Evolutionary conservation across 768 basidiomycete genomes (phyloP).

Genomic region (Leccinum imitatum): DNA sequence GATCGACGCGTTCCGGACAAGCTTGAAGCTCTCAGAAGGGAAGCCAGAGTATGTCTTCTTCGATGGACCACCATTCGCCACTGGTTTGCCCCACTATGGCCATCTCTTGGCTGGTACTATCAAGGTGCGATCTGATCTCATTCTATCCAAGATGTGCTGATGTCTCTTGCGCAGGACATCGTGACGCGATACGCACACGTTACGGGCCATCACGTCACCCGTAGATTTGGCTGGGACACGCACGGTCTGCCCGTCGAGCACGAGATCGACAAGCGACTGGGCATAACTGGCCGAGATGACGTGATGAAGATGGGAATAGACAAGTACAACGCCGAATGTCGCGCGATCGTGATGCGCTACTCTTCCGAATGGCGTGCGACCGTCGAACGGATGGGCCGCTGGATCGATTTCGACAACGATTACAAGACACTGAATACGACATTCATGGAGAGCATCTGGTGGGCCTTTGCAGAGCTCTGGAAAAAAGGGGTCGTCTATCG

Average conservation of each 20-base stretch:
- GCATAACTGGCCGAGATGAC: conserved; percentile 90
- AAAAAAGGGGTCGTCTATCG: conserved; percentile 90
- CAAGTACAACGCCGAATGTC: conserved; percentile 96
- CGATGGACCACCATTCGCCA: conserved; percentile 97
- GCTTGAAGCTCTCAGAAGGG: conserved; percentile 88
- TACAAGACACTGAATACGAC: conserved; percentile 94
- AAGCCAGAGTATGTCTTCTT: conserved; percentile 92
- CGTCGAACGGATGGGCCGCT: conserved; percentile 97
- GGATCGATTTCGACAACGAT: conserved; percentile 99
- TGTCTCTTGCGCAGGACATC: conserved; percentile 68
- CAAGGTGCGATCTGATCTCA: conserved; percentile 57
- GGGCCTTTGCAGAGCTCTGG: conserved; percentile 96
- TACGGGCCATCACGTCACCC: conserved; percentile 87
- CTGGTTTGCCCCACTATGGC: conserved; percentile 95
- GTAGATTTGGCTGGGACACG: conserved; percentile 98
- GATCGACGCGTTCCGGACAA: conserved; percentile 97
- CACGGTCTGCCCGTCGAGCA: conserved; percentile 99
- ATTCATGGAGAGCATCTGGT: conserved; percentile 99
- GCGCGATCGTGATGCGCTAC: conserved; percentile 97
- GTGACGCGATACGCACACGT: conserved; percentile 95
- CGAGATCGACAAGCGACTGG: conserved; percentile 96
- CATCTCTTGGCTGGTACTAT: conserved; percentile 91
- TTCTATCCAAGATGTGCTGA: neutral
- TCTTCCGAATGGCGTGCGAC: conserved; percentile 91
- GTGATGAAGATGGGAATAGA: conserved; percentile 95